Evolutionary conservation across 176 grass and related monocot genomes (phyloP).

Genomic region (Metroxylon sagu): DNA sequence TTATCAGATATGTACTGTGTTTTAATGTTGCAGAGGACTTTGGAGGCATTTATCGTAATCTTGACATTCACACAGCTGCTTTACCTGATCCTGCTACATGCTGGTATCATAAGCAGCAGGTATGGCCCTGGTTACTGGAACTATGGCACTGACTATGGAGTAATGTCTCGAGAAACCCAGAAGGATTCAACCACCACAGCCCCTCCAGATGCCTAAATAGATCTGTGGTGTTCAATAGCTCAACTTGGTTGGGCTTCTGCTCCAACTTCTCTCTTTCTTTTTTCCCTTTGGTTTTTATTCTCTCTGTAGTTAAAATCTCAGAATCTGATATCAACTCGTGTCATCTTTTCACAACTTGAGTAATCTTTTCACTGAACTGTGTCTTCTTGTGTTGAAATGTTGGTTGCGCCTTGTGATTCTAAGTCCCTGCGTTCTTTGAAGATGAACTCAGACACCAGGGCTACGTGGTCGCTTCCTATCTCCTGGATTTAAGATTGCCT

Average conservation of each 20-base stretch:
- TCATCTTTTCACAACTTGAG: no score
- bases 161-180: no score
- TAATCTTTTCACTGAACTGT: not conserved
- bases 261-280: no score
- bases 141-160: not conserved
- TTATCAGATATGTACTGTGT: no score
- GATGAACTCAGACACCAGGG: constrained; percentile 65
- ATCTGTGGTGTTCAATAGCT: no score
- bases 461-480: constrained; percentile 79
- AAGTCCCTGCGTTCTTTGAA: constrained; percentile 22
- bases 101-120: constrained; percentile 2
- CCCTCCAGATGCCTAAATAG: no score
- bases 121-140: not conserved
- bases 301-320: no score
- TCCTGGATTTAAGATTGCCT: constrained; percentile 30
- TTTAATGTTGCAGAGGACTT: not conserved
- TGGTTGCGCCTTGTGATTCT: constrained; percentile 10
- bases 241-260: no score
- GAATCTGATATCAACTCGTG: no score
- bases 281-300: no score
- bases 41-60: constrained; percentile 10
- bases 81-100: constrained; percentile 6
- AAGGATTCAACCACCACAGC: no score
- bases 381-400: constrained; percentile 6
- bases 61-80: constrained; percentile 19